Evolutionary conservation across 345 rosid species (phyloP), one percentile per base, ranked within the genome.

Genomic region (Eucalyptus caleyi): DNA sequence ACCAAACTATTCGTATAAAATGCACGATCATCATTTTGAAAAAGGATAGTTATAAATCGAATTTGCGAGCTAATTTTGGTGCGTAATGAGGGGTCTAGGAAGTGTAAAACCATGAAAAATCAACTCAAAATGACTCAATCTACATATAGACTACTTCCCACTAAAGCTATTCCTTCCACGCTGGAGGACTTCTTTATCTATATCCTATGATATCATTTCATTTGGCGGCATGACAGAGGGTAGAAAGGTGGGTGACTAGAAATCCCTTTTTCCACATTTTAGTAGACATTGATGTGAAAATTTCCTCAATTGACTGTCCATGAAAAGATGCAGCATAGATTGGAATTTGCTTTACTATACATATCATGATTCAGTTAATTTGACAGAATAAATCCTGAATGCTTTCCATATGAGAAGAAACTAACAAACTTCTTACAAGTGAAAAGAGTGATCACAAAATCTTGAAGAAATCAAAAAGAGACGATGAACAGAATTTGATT

Each of bases 1-100:
- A 50, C 4, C 0, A 50, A 1, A 50, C 2, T 50, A 50, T 16
- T 50, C 8, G 1, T 50, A 50, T 50, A 50, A 50, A 16, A 50
- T 50, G 53, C 0, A 0, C 21, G 19, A 50, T 50, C 21, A 50
- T 8, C 8, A 50, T 50, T 50, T 50, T 50, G 53, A 50, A 50
- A 50, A 50, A 6, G 8, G 53, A 16, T 50, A 50, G 3, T 0
- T 6, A 50, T 16, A 50, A 50, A 50, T 1, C 0, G 1, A 50
- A 50, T 50, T 50, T 50, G 21, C 8, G 0, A 16, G 53, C 53
- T 50, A 50, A 50, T 50, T 50, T 50, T 2, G 0, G 19, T 1
- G 53, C 16, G 7, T 50, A 50, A 16, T 16, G 3, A 2, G 53
- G 16, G 53, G 2, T 50, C 21, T 50, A 6, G 21, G 53, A 50